phyloP scores from a whole-genome alignment of 768 basidiomycete species.

The Pleurotus tuoliensis region DNA sequence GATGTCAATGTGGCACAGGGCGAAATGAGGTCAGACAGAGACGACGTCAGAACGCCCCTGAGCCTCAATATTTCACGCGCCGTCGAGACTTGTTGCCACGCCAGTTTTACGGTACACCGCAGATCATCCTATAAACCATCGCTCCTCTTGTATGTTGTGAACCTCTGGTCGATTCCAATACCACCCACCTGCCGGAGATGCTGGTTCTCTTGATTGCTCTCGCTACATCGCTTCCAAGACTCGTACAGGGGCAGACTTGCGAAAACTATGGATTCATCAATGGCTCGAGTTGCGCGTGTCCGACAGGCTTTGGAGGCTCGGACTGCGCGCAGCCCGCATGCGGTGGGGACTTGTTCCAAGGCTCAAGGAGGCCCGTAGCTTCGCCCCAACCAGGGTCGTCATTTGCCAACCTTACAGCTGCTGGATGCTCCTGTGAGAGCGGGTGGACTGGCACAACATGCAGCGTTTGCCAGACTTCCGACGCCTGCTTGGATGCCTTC shows the following conservation, averaged over 20 bases:
- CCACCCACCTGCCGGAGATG: slow-evolving; percentile 2
- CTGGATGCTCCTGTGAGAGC: slow-evolving; percentile 62
- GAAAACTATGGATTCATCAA: slow-evolving; percentile 64
- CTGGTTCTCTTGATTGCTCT: background rate
- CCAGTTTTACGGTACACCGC: too few relatives aligned
- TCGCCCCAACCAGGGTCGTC: slow-evolving; percentile 32
- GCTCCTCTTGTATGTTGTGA: background rate
- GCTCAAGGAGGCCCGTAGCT: slow-evolving; percentile 50
- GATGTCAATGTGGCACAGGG: too few relatives aligned
- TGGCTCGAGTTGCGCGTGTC: slow-evolving; percentile 67
- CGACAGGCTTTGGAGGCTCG: slow-evolving; percentile 74
- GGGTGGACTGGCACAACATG: slow-evolving; percentile 81
- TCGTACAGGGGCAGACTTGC: slow-evolving; percentile 44
- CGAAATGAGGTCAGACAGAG: too few relatives aligned
- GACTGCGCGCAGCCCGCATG: slow-evolving; percentile 71
- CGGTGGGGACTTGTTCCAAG: slow-evolving; percentile 80
- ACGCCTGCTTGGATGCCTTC: slow-evolving; percentile 67
- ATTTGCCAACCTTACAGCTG: slow-evolving; percentile 63
- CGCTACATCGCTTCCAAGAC: slow-evolving; percentile 15
- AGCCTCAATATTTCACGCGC: too few relatives aligned
- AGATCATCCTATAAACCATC: too few relatives aligned
- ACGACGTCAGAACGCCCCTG: too few relatives aligned
- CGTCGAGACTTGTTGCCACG: too few relatives aligned
- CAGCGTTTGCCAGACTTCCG: slow-evolving; percentile 69
- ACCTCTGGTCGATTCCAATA: background rate